Conservation (phyloP, 331 rosid genomes). For the Arachis monticola region DNA sequence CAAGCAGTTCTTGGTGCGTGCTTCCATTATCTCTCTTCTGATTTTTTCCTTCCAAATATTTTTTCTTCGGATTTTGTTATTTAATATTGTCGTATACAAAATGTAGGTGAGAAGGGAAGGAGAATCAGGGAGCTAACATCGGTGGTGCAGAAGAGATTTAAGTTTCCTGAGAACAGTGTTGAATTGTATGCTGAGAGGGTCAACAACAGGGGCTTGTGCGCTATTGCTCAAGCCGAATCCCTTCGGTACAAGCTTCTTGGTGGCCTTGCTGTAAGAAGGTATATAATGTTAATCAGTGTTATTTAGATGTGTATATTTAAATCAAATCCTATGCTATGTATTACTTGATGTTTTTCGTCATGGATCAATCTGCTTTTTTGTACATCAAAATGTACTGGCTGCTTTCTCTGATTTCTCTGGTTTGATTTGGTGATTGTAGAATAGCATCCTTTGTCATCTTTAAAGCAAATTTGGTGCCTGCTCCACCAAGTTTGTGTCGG, state of each 20-base stretch:
- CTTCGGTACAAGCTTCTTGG: slow-evolving; percentile 98
- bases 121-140: slow-evolving; percentile 93
- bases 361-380: background rate
- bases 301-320: background rate
- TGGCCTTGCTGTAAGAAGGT: slow-evolving; percentile 96
- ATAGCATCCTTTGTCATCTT: slow-evolving; percentile 45
- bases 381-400: background rate
- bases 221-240: slow-evolving; percentile 93
- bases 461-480: slow-evolving; percentile 53
- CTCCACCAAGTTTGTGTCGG: slow-evolving; percentile 61
- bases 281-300: background rate
- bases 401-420: background rate
- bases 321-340: background rate
- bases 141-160: slow-evolving; percentile 90
- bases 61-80: background rate
- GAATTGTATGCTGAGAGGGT: slow-evolving; percentile 96
- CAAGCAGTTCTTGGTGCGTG: slow-evolving; percentile 83
- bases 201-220: slow-evolving; percentile 87
- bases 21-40: background rate
- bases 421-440: background rate
- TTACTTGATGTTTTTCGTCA: background rate
- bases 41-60: background rate
- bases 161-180: slow-evolving; percentile 89
- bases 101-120: slow-evolving; percentile 90
- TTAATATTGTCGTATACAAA: background rate